Evolutionary conservation across 257 asterid species (phyloP).

Genomic region (Solanum sejunctum): DNA sequence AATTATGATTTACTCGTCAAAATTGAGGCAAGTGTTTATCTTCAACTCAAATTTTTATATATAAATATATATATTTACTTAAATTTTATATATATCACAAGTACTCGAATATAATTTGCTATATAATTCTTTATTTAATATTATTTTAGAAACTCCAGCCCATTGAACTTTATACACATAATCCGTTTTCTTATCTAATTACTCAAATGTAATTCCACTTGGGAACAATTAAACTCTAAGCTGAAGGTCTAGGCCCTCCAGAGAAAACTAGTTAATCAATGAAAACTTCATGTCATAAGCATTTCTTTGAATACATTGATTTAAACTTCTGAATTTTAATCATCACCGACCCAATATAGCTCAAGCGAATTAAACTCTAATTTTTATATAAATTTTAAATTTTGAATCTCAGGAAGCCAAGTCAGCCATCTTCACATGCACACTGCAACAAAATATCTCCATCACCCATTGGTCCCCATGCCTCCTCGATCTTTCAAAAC

Average conservation of each 20-base stretch:
- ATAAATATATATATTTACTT: neutral
- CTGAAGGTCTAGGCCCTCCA: too few species aligned
- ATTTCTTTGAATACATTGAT: neutral
- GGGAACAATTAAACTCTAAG: too few species aligned
- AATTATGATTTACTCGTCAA: neutral
- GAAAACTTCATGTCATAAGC: too few species aligned
- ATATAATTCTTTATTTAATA: too few species aligned
- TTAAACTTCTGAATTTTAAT: neutral
- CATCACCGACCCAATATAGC: too few species aligned
- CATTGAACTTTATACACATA: too few species aligned
- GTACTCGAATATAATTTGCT: neutral
- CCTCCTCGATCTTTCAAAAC: neutral
- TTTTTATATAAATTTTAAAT: too few species aligned
- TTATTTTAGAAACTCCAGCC: too few species aligned
- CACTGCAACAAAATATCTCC: conserved; percentile 10
- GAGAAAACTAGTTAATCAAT: too few species aligned
- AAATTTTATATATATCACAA: neutral
- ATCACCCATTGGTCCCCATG: neutral
- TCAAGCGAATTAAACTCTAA: fast-evolving
- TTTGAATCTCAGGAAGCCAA: neutral
- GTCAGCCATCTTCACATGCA: conserved; percentile 33
- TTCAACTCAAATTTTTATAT: neutral
- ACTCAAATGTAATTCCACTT: neutral
- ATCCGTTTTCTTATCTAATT: neutral
- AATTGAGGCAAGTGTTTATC: neutral